Percentiles rank a stretch among this genome's conserved stretches.
These are phyloP conservation scores for Magnusiomyces magnusii DNA, from an alignment of 1,139 yeast species.

Conservation along the genomic window DNA sequence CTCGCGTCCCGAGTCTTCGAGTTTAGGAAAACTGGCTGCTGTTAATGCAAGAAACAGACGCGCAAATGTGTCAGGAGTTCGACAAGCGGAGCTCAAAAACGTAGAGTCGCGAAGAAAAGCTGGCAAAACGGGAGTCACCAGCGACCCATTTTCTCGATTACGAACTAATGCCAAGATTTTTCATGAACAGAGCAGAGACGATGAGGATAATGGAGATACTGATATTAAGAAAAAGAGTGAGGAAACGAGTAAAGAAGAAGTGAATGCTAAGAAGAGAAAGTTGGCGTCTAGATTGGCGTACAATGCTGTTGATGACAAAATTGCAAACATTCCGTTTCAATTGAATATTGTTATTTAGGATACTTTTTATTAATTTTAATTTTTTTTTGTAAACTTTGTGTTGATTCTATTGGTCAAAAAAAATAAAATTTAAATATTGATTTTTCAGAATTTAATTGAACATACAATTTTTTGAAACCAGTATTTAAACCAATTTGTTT, in stretches of 20 bases:
- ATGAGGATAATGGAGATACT: slow-evolving; percentile 17
- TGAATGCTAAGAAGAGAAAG: slow-evolving; percentile 27
- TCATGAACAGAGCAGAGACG: slow-evolving; percentile 39
- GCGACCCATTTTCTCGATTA: slow-evolving; percentile 86
- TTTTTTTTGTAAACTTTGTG: not conserved
- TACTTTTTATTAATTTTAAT: slow-evolving; percentile 30
- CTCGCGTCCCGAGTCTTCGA: slow-evolving; percentile 18
- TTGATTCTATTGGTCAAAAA: no score
- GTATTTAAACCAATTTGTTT: no score
- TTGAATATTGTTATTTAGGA: slow-evolving; percentile 38
- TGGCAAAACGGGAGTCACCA: slow-evolving; percentile 40
- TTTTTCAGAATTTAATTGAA: no score
- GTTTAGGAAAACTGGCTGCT: slow-evolving; percentile 43
- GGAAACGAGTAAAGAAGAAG: slow-evolving; percentile 39
- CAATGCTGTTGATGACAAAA: slow-evolving; percentile 40
- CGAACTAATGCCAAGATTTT: slow-evolving; percentile 81
- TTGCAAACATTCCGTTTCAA: slow-evolving; percentile 40
- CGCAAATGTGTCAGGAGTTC: slow-evolving; percentile 65
- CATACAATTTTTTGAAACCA: no score
- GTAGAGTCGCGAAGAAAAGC: slow-evolving; percentile 48
- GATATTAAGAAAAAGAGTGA: slow-evolving; percentile 39
- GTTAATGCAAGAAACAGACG: slow-evolving; percentile 79
- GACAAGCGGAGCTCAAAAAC: slow-evolving; percentile 69
- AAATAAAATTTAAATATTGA: no score
- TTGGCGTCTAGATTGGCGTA: slow-evolving; percentile 30